Evolutionary conservation across 352 stramenopile species (phyloP), one percentile per base, ranked within the genome.

Genomic region (Blastocystis sp.): DNA sequence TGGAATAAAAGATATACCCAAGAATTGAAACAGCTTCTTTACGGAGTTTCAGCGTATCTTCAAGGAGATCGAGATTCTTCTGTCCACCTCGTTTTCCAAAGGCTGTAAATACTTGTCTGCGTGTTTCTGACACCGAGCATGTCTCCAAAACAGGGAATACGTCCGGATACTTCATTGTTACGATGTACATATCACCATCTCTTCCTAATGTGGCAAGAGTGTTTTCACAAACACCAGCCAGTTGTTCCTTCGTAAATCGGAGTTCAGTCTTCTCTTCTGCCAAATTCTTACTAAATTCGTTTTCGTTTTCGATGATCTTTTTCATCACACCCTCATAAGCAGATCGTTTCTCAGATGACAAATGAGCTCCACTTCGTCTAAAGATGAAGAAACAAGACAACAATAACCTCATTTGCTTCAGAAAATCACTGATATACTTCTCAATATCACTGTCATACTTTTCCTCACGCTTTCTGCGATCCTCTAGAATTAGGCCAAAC

Each of bases 71-170:
- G 35, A 90, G 81, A 52, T 91, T 88, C 43, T 81, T 57, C 39
- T 46, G 81, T 7, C 77, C 89, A 11, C 73, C 85, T 24, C 91
- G 91, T 74, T 92, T 89, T 81, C 95, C 93, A 86, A 94, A 93
- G 24, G 92, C 92, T 11, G 92, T 91, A 43, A 92, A 90, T 0
- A 95, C 92, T 39, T 90, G 89, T 81, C 93, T 93, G 39, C 93
- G 92, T 54, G 93, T 96, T 29, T 91, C 91, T 67, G 92, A 90
- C 2, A 96, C 92, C 1, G 91, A 92, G 89, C 93, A 95, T 42
- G 90, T 94, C 83, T 93, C 93, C 51, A 94, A 90, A 77, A 96
- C 94, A 16, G 93, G 92, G 86, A 95, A 95, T 46, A 95, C 92
- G 0, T 93, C 94, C 58, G 93, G 92, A 90, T 95, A 95, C 57